Percentiles rank a stretch among this genome's conserved stretches.
Conservation (phyloP, 352 stramenopile genomes). For the Globisporangium cylindrosporum region DNA sequence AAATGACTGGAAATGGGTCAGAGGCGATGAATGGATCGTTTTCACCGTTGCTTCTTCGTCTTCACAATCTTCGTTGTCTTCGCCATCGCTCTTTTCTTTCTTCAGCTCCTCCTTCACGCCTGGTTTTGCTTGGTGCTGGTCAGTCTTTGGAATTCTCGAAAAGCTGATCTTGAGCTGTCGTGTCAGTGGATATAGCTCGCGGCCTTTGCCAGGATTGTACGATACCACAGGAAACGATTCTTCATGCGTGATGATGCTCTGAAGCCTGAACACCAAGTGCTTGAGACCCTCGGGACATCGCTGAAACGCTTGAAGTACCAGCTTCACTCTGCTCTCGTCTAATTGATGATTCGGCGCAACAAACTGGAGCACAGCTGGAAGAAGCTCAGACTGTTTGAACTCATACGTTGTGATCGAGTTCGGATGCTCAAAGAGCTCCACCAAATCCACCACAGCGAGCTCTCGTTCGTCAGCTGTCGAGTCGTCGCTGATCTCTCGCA, state of each 20-base stretch:
- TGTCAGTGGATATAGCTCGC: conserved; percentile 75
- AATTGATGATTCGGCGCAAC: conserved; percentile 34
- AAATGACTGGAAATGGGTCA: conserved; percentile 88
- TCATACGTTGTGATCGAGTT: conserved; percentile 83
- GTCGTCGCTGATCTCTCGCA: conserved; percentile 36
- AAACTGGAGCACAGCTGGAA: conserved; percentile 61
- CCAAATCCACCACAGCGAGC: conserved; percentile 62
- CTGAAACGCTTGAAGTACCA: conserved; percentile 47
- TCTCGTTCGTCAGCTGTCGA: conserved; percentile 34
- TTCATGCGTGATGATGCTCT: conserved; percentile 76
- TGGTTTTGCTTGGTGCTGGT: neutral
- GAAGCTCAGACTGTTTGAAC: conserved; percentile 78
- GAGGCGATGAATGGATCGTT: conserved; percentile 64
- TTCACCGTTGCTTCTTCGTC: conserved; percentile 21
- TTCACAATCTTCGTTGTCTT: neutral
- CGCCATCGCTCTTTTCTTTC: neutral
- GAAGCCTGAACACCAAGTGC: conserved; percentile 55
- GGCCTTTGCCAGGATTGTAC: conserved; percentile 62
- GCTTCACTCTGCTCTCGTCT: conserved; percentile 29
- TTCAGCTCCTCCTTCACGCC: neutral
- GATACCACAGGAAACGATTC: conserved; percentile 61
- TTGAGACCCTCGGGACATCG: conserved; percentile 46
- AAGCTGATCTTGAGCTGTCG: conserved; percentile 61
- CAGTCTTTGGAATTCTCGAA: conserved; percentile 7
- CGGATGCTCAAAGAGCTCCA: conserved; percentile 72